Percentiles rank a stretch among this genome's conserved stretches.
phyloP scores from a whole-genome alignment of 495 filamentous ascomycete species.

The Lophium mytilinum region DNA sequence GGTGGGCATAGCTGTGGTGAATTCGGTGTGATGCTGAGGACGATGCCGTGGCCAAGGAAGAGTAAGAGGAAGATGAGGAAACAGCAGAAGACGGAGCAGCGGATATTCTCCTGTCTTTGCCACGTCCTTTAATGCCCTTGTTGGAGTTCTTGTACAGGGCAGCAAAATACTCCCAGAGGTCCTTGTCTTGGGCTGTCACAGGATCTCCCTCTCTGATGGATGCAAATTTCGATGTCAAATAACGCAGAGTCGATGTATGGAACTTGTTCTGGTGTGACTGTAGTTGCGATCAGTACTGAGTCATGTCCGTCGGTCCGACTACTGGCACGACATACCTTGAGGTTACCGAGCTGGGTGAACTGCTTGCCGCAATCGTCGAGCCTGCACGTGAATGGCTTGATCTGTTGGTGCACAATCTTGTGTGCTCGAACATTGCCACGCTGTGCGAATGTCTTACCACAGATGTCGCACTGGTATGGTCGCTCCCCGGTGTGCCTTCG shows the following conservation, averaged over 20 bases:
- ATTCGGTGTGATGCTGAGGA: not conserved
- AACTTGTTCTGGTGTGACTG: constrained; percentile 95
- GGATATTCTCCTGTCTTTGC: constrained; percentile 56
- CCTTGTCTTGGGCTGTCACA: constrained; percentile 61
- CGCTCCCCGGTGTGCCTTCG: constrained; percentile 81
- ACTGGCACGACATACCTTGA: constrained; percentile 53
- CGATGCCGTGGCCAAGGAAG: not conserved
- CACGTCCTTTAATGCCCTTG: constrained; percentile 89
- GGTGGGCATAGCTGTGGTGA: constrained; percentile 7
- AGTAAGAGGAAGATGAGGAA: constrained; percentile 14
- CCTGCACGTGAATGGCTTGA: constrained; percentile 72
- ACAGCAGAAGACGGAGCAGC: constrained; percentile 9
- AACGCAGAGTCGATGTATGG: constrained; percentile 61
- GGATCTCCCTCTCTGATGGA: constrained; percentile 51
- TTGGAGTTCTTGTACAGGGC: constrained; percentile 88
- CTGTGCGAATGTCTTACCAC: constrained; percentile 75
- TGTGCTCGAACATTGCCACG: constrained; percentile 83
- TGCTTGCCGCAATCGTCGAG: constrained; percentile 76
- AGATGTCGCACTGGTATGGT: constrained; percentile 75
- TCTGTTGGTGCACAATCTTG: constrained; percentile 67
- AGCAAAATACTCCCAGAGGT: constrained; percentile 80
- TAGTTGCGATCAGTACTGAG: not conserved
- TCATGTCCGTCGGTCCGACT: too few species aligned
- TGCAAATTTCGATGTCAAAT: constrained; percentile 68
- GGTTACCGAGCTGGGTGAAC: constrained; percentile 82